phyloP scores from a whole-genome alignment of 148 eudicot species.

The Diospyros lotus region DNA sequence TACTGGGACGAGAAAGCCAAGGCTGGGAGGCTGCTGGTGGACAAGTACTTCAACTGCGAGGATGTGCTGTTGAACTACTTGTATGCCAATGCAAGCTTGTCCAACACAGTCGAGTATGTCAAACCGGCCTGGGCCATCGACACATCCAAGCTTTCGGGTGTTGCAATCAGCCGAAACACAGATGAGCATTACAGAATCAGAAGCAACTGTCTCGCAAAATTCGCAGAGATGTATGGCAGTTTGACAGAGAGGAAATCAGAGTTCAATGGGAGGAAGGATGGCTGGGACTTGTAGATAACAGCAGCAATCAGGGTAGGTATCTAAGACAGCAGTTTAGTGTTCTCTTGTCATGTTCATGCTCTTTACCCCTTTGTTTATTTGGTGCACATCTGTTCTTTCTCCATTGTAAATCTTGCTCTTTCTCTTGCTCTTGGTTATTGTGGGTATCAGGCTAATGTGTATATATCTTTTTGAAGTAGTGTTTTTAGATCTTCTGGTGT shows the following conservation, averaged over 20 bases:
- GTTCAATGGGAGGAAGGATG: slow-evolving; percentile 63
- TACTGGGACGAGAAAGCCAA: slow-evolving; percentile 78
- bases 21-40: slow-evolving; percentile 65
- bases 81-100: slow-evolving; percentile 72
- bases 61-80: slow-evolving; percentile 89
- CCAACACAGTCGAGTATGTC: slow-evolving; percentile 67
- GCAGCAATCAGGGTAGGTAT: too few species aligned
- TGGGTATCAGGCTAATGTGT: too few species aligned
- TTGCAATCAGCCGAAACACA: slow-evolving; percentile 76
- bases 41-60: slow-evolving; percentile 76
- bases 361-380: too few species aligned
- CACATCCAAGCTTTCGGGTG: slow-evolving; percentile 75
- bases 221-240: slow-evolving; percentile 66
- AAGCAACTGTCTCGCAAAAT: slow-evolving; percentile 60
- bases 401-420: too few species aligned
- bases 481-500: too few species aligned
- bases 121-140: slow-evolving; percentile 86
- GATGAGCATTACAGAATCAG: slow-evolving; percentile 66
- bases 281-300: slow-evolving; percentile 79
- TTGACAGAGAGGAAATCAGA: slow-evolving; percentile 48
- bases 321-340: too few species aligned
- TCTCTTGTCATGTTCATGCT: too few species aligned
- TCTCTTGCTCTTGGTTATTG: too few species aligned
- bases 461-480: too few species aligned
- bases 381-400: too few species aligned